phyloP scores from a whole-genome alignment of 1,284 basidiomycete species.

The Sanguinoderma infundibulare region DNA sequence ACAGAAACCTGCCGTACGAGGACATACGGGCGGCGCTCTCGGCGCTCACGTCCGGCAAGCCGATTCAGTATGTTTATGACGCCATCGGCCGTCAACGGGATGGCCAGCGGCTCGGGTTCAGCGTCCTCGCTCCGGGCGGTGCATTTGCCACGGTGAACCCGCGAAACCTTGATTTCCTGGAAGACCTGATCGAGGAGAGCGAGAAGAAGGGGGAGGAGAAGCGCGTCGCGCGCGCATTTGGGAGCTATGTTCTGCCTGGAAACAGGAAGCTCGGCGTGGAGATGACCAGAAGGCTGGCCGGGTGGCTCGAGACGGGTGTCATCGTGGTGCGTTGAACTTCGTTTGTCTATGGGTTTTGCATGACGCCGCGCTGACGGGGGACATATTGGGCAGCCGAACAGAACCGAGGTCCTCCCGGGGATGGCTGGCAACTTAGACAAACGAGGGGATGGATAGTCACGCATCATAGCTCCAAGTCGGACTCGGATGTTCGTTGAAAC shows the following conservation, averaged over 20 bases:
- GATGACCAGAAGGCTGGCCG: not conserved
- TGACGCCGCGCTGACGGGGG: not conserved
- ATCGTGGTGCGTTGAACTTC: not conserved
- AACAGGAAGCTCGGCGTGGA: not conserved
- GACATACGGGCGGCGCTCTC: not conserved
- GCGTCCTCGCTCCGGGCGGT: no score
- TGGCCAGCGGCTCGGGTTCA: not conserved
- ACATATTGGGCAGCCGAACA: conserved; percentile 32
- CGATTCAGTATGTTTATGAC: not conserved
- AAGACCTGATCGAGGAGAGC: not conserved
- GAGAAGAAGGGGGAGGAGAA: not conserved
- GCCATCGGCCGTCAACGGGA: not conserved
- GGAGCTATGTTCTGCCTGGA: not conserved
- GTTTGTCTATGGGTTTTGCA: not conserved
- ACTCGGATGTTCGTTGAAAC: no score
- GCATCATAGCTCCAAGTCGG: no score
- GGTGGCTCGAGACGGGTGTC: not conserved
- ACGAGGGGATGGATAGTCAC: no score
- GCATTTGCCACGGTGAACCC: not conserved
- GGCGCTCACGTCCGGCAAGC: not conserved
- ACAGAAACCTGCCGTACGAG: conserved; percentile 9
- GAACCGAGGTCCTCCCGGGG: conserved; percentile 44
- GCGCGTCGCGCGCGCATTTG: no score
- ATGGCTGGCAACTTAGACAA: no score
- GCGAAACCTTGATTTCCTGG: not conserved